Base-by-base conservation (phyloP, 179 eudicot genomes). In the Drosera spatulata region DNA sequence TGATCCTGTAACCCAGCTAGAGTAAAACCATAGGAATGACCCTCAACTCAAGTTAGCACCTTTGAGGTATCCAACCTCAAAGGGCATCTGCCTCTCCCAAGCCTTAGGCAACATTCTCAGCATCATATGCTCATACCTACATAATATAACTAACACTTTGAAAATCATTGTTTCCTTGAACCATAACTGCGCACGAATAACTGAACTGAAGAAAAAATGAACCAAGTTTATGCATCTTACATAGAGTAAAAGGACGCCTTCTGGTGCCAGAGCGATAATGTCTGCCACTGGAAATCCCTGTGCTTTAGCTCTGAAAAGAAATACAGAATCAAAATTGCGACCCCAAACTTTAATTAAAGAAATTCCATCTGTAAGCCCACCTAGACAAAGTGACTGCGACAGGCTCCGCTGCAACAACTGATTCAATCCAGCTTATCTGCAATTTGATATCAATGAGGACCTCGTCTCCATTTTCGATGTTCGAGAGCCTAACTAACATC, bases 341-440 rank as follows among this genome's bases (percentile, higher is more conserved):
- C 4, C 11, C 11, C n/a, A 37, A 50, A 33, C 6, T 56, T 41
- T 15, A 9, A 58, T 10, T 22, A 56, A 39, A 53, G 42, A 48
- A 50, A 58, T 47, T 13, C 1, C 53, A 64, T 37, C 42, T 22
- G 41, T 9, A 55, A 55, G 44, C 56, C 51, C 70, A 94, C 99
- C 95, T 81, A 57, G 91, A 88, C 41, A 83, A 85, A 62, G 97
- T 85, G 57, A 91, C 97, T 62, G 75, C 61, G 66, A 94, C 87
- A 61, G 97, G 85, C 63, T 83, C 96, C 41, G 97, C 99, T 54
- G 95, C 91, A 73, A 94, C 74, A 68, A 96, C 96, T 42, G 81
- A 81, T 75, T 90, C 66, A 75, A 83, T 82, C 99, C 99, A 94
- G 74, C 96, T 90, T 82, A 77, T 82, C 62, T 94, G 96, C 60